Conservation (phyloP, 2,329 filamentous ascomycete genomes). For the Corinectria fuckeliana region DNA sequence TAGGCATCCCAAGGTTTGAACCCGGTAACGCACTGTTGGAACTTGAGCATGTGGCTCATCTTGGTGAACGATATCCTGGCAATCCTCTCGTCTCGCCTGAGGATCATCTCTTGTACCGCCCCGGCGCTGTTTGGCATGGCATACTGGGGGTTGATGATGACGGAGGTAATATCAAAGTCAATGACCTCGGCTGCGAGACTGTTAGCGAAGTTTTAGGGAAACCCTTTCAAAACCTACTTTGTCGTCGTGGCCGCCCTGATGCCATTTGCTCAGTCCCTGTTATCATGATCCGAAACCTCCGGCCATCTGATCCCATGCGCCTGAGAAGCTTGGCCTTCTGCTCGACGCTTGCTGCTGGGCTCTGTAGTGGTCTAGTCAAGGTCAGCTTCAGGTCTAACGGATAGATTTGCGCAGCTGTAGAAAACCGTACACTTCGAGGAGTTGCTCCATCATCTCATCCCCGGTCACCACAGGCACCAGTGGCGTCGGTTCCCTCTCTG, state of each 20-base stretch:
- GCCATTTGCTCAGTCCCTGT: slow-evolving; percentile 31
- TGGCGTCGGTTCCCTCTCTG: slow-evolving; percentile 35
- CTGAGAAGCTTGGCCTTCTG: slow-evolving; percentile 36
- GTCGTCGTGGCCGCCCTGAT: slow-evolving; percentile 29
- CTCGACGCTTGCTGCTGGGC: slow-evolving; percentile 25
- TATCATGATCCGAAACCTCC: slow-evolving; percentile 37
- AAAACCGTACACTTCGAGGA: slow-evolving; percentile 36
- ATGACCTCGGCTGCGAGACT: slow-evolving; percentile 32
- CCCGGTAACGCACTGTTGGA: slow-evolving; percentile 44
- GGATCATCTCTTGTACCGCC: slow-evolving; percentile 37
- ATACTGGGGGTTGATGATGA: slow-evolving; percentile 39
- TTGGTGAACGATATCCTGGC: slow-evolving; percentile 39
- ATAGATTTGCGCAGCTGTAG: too few species aligned
- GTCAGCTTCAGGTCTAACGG: slow-evolving; percentile 10
- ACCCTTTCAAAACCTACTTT: slow-evolving; percentile 23
- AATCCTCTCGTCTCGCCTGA: slow-evolving; percentile 41
- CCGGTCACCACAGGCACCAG: slow-evolving; percentile 41
- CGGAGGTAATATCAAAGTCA: slow-evolving; percentile 42
- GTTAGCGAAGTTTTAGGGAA: slow-evolving; percentile 12
- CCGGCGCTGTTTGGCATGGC: slow-evolving; percentile 33
- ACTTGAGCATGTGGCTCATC: slow-evolving; percentile 38
- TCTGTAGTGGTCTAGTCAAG: slow-evolving; percentile 25
- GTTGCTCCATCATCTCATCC: slow-evolving; percentile 44
- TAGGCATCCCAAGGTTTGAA: slow-evolving; percentile 41
- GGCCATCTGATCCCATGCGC: slow-evolving; percentile 37